These are phyloP conservation scores for Escallonia herrerae DNA, from an alignment of 129 eudicot genomes.

Conservation along the genomic window DNA sequence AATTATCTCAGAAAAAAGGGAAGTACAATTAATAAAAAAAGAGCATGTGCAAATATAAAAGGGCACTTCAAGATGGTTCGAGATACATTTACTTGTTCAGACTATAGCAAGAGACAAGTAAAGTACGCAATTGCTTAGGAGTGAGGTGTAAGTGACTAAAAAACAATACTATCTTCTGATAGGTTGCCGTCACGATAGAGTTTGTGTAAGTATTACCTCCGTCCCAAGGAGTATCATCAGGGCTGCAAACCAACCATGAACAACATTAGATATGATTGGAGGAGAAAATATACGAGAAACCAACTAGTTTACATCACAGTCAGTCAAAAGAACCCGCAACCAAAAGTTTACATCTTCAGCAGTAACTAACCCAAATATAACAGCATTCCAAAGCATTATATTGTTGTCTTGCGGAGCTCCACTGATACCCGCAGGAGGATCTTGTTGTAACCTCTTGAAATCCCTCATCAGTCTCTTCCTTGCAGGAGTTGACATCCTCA, in stretches of 20 bases:
- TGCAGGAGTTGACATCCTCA: conserved; percentile 49
- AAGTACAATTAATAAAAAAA: too few species aligned
- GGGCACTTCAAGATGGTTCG: too few species aligned
- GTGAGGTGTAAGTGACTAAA: too few species aligned
- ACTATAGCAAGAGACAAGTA: too few species aligned
- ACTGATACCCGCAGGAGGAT: conserved; percentile 53
- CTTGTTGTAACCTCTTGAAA: conserved; percentile 48
- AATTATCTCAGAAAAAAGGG: too few species aligned
- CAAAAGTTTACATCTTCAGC: not conserved
- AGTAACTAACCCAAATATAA: conserved; percentile 40
- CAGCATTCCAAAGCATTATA: conserved; percentile 51
- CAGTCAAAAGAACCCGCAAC: not conserved
- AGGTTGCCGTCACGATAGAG: not conserved
- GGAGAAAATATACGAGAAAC: too few species aligned
- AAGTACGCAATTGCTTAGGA: too few species aligned
- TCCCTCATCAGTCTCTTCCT: conserved; percentile 53
- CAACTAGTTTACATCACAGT: not conserved
- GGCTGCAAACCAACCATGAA: conserved; percentile 24
- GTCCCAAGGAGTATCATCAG: conserved; percentile 50
- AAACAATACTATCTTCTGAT: too few species aligned
- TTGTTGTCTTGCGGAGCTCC: conserved; percentile 51
- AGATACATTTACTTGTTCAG: too few species aligned
- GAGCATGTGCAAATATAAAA: too few species aligned
- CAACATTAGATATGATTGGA: conserved; percentile 2
- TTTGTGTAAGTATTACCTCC: conserved; percentile 22